Evolutionary conservation across 176 grass and related monocot species (phyloP).

Genomic region (Cenchrus fungigraminus): DNA sequence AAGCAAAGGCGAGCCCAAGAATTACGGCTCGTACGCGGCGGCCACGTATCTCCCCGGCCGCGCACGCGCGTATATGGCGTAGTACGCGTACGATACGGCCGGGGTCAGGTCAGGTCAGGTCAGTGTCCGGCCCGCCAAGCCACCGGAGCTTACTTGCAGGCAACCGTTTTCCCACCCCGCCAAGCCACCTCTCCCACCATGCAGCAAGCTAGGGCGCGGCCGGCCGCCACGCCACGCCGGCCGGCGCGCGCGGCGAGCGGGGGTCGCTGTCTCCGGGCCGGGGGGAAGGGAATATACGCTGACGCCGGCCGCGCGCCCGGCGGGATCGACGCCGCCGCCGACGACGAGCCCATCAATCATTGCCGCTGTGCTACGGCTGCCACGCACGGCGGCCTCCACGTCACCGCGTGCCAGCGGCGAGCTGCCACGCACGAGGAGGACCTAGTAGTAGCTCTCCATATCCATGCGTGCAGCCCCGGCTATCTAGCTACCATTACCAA

Average conservation of each 20-base stretch:
- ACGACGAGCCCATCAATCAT: slow-evolving; percentile 12
- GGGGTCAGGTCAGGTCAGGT: slow-evolving; percentile 8
- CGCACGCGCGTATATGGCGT: neutral
- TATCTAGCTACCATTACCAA: neutral
- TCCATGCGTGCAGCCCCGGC: neutral
- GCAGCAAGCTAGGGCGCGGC: too few species aligned
- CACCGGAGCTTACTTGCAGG: slow-evolving; percentile 62
- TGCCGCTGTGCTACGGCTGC: slow-evolving; percentile 2
- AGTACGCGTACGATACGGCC: neutral
- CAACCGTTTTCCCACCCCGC: slow-evolving; percentile 58
- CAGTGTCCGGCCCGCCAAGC: slow-evolving; percentile 36
- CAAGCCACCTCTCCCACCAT: slow-evolving; percentile 38
- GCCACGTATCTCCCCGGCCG: neutral
- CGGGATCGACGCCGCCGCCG: neutral
- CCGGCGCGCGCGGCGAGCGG: neutral
- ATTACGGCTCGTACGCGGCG: neutral
- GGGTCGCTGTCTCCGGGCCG: slow-evolving; percentile 5
- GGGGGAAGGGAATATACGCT: slow-evolving; percentile 37
- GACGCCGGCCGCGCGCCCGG: neutral
- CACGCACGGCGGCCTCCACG: neutral
- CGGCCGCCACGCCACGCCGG: too few species aligned
- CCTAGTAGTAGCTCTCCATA: neutral
- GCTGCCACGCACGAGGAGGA: neutral
- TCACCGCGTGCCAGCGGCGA: neutral
- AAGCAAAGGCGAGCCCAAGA: too few species aligned